Conservation (phyloP, 192 early-diverging fungal species). For the Podila minutissima region DNA sequence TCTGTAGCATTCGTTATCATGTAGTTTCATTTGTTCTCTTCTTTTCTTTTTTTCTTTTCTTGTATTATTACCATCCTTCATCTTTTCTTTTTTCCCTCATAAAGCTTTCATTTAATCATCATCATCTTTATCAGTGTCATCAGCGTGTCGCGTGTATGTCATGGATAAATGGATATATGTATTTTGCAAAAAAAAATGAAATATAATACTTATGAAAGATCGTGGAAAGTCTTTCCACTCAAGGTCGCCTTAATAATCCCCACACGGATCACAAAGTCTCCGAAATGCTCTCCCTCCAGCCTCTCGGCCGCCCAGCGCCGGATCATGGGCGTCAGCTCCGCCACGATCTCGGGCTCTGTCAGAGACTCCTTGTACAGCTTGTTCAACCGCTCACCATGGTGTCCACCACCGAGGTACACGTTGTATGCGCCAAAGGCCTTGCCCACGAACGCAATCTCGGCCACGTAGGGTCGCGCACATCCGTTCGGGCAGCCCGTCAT, state of each 20-base stretch:
- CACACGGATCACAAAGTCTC: conserved; percentile 93
- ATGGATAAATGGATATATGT: background rate
- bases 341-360: conserved; percentile 89
- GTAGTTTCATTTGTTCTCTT: background rate
- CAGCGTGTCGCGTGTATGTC: no score
- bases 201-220: conserved; percentile 50
- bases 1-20: background rate
- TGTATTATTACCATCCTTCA: no score
- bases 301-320: conserved; percentile 81
- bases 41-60: conserved; percentile 2
- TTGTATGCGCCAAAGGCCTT: conserved; percentile 97
- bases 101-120: no score
- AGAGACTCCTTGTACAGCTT: conserved; percentile 93
- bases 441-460: conserved; percentile 95
- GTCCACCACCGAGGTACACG: conserved; percentile 92
- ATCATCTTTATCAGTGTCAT: no score
- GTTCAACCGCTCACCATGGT: conserved; percentile 86
- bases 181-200: background rate
- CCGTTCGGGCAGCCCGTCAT: conserved; percentile 99
- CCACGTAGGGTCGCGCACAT: conserved; percentile 93
- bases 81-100: no score
- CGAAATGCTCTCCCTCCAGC: conserved; percentile 84
- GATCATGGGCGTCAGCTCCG: conserved; percentile 81
- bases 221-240: conserved; percentile 83
- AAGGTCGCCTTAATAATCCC: conserved; percentile 85